Percentiles rank a stretch among this genome's conserved stretches.
Evolutionary conservation across 2,329 filamentous ascomycete genomes (phyloP).

Genomic region (Pochonia chlamydosporia): DNA sequence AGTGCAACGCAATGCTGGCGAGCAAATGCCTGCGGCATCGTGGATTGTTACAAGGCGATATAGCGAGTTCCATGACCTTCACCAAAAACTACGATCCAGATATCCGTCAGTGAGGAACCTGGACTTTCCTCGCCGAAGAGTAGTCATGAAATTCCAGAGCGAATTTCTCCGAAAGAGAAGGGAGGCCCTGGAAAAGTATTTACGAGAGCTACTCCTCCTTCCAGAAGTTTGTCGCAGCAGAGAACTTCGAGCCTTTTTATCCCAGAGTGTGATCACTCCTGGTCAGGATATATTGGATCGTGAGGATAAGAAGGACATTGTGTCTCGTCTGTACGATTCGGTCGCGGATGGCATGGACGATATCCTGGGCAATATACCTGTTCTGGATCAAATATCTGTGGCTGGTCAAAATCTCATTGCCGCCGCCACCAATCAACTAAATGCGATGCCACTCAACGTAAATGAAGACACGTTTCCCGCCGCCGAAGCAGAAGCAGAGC

Average conservation of each 20-base stretch:
- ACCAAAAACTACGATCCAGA: slow-evolving; percentile 77
- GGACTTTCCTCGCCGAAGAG: slow-evolving; percentile 84
- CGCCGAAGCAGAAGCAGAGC: slow-evolving; percentile 84
- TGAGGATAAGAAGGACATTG: slow-evolving; percentile 76
- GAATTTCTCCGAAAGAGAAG: slow-evolving; percentile 92
- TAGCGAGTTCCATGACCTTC: slow-evolving; percentile 93
- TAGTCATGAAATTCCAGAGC: slow-evolving; percentile 94
- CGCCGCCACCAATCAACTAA: slow-evolving; percentile 62
- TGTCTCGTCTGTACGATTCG: slow-evolving; percentile 91
- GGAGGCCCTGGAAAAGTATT: slow-evolving; percentile 75
- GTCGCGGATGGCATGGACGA: slow-evolving; percentile 98
- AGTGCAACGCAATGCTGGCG: slow-evolving; percentile 81
- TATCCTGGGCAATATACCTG: slow-evolving; percentile 90
- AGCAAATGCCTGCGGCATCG: slow-evolving; percentile 93
- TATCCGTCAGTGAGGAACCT: slow-evolving; percentile 85
- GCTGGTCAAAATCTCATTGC: slow-evolving; percentile 88
- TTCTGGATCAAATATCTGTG: slow-evolving; percentile 87
- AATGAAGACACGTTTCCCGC: slow-evolving; percentile 46
- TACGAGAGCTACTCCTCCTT: slow-evolving; percentile 73
- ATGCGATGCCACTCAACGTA: slow-evolving; percentile 45
- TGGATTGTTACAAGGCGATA: slow-evolving; percentile 93
- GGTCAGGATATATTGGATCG: slow-evolving; percentile 50
- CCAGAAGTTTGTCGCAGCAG: slow-evolving; percentile 92
- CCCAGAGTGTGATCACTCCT: slow-evolving; percentile 72
- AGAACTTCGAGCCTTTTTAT: slow-evolving; percentile 87